phyloP scores from a whole-genome alignment of 1,139 yeast genomes.

The Meyerozyma guilliermondii region DNA sequence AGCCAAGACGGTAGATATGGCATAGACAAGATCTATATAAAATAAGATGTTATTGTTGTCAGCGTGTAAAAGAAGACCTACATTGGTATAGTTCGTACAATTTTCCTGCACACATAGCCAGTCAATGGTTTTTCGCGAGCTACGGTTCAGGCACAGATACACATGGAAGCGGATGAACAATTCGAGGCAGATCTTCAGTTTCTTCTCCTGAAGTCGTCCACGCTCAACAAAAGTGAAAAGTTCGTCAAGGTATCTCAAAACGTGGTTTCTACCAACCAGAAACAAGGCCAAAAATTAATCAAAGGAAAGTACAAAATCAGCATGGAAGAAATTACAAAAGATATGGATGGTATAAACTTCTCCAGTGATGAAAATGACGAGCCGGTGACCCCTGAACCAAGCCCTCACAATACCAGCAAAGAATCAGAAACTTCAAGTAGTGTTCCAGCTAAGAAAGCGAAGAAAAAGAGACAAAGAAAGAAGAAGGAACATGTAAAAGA shows the following conservation, averaged over 20 bases:
- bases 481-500: neutral
- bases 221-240: neutral
- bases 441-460: constrained; percentile 1
- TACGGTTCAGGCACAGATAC: neutral
- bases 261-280: neutral
- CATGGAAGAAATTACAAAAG: constrained; percentile 7
- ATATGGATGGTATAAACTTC: constrained; percentile 7
- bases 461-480: constrained; percentile 2
- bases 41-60: constrained; percentile 1
- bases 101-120: neutral
- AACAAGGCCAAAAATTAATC: neutral
- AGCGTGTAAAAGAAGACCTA: neutral
- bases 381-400: constrained; percentile 5
- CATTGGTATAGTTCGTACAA: too few species aligned
- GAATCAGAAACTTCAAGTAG: neutral
- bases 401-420: constrained; percentile 5
- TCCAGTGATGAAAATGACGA: constrained; percentile 9
- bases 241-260: neutral
- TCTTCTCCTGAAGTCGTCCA: neutral
- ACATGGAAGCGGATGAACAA: neutral
- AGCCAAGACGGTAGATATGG: neutral
- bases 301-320: neutral
- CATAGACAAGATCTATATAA: constrained; percentile 2
- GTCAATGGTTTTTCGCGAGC: too few species aligned
- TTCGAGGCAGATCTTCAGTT: constrained; percentile 2